Evolutionary conservation across 345 rosid species (phyloP).

Genomic region (Brassica napus): DNA sequence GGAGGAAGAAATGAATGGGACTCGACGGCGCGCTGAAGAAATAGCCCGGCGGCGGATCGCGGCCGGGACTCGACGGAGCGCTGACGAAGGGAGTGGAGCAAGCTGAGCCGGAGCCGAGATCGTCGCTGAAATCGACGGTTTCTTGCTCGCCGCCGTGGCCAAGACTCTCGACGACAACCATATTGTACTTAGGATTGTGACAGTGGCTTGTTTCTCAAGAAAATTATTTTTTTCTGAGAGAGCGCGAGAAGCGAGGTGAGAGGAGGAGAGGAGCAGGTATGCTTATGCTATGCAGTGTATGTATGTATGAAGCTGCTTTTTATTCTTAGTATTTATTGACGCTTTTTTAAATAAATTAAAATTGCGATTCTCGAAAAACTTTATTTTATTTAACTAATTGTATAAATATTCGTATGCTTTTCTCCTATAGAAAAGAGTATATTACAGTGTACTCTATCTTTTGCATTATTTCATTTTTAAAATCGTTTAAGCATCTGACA

Average conservation of each 20-base stretch:
- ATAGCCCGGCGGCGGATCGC: conserved; percentile 56
- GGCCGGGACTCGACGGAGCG: conserved; percentile 96
- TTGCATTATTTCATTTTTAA: background rate
- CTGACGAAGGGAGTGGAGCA: conserved; percentile 98
- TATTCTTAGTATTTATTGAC: conserved; percentile 29
- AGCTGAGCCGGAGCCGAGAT: conserved; percentile 33
- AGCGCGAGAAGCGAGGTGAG: conserved; percentile 41
- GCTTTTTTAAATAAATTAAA: background rate
- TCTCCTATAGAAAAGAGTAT: conserved; percentile 3
- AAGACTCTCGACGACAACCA: conserved; percentile 23
- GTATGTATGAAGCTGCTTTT: conserved; percentile 23
- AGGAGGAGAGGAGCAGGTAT: conserved; percentile 7
- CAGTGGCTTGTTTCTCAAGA: conserved; percentile 37
- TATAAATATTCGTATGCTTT: conserved; percentile 5
- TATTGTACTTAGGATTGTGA: conserved; percentile 22
- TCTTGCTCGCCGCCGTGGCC: conserved; percentile 24
- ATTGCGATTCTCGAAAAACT: conserved; percentile 4
- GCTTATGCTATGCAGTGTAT: conserved; percentile 25
- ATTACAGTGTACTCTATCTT: conserved; percentile 15
- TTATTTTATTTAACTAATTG: background rate
- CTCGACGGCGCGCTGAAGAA: conserved; percentile 93
- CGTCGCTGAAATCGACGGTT: conserved; percentile 27
- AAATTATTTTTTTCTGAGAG: conserved; percentile 28
- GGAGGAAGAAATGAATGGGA: conserved; percentile 81
- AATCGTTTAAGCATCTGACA: conserved; percentile 23